phyloP scores from a whole-genome alignment of 75 land plant species.

The Picea sitchensis region DNA sequence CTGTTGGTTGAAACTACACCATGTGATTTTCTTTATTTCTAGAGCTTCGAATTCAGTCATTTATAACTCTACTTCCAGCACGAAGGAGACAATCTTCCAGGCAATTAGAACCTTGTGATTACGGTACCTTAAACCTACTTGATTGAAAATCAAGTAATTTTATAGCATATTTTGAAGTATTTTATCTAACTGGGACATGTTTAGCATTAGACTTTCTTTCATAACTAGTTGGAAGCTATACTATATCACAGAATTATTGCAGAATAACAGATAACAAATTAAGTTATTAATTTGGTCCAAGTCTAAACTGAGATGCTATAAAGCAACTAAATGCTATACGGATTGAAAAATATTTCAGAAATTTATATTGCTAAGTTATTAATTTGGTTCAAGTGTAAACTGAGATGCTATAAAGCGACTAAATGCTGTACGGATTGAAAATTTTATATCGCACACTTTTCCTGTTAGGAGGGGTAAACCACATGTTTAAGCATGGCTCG shows the following conservation, averaged over 20 bases:
- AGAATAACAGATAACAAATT: background rate
- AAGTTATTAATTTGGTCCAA: background rate
- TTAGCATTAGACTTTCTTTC: background rate
- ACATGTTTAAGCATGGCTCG: background rate
- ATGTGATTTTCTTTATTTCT: background rate
- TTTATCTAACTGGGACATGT: background rate
- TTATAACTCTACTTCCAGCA: background rate
- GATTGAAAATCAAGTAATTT: too few relatives aligned
- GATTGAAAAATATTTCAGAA: too few relatives aligned
- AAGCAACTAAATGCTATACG: too few relatives aligned
- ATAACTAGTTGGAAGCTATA: background rate
- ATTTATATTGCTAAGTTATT: background rate
- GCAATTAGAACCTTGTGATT: background rate
- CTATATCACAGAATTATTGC: background rate
- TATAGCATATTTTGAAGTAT: too few relatives aligned
- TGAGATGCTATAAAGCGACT: too few relatives aligned
- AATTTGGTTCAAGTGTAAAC: background rate
- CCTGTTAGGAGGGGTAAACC: background rate
- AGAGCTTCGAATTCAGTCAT: background rate
- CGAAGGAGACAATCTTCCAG: background rate
- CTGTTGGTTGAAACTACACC: background rate
- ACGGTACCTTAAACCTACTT: background rate
- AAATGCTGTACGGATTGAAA: too few relatives aligned
- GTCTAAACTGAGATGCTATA: background rate
- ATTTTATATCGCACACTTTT: too few relatives aligned